Evolutionary conservation across 1,284 basidiomycete genomes (phyloP), one percentile per base, ranked within the genome.

Genomic region (Leccinum olivaceoglutinosum): DNA sequence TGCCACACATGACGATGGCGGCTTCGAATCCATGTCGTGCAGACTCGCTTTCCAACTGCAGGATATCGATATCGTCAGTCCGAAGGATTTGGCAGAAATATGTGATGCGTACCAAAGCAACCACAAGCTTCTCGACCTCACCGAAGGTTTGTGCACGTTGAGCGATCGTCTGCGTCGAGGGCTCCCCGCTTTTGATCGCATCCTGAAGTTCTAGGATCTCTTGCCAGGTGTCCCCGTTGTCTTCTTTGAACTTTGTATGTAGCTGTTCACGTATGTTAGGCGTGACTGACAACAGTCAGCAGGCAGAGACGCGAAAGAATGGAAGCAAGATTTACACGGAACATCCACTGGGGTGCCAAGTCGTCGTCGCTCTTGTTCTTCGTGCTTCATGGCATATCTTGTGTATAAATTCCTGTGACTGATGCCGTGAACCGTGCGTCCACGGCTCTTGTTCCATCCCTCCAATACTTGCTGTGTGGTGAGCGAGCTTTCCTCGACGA

Each of bases 191-290:
- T 16, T 62, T 51, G 2, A 59, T 12, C 29, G 55, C 3, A 9
- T 64, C 39, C 8, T 58, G 25, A 11, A 63, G 1, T 2, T 64
- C 60, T 0, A 64, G 46, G 5, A 64, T 64, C 14, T 64, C 60
- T 10, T 58, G 60, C 63, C 63, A 64, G 0, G 54, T 58, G 3
- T 63, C 18, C 8, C 8, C 14, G 6, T 63, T 63, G 1, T 63
- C 60, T 18, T 63, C 62, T 36, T 63, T 63, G 25, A 63, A 63
- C 21, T 56, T 63, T 7, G 5, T 9, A 9, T 63, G 62, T 16
- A 63, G 54, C 10, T 57, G n/a, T 2, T 11, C 32, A 32, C 29
- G n/a, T 4, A 29, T 29, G 2, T 11, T 16, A 10, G 62, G 62
- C 5, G 62, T 57, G 18, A 63, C 59, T 61, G 14, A 44, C 25